Conservation (phyloP, 352 stramenopile species). For the Phytophthora melonis region DNA sequence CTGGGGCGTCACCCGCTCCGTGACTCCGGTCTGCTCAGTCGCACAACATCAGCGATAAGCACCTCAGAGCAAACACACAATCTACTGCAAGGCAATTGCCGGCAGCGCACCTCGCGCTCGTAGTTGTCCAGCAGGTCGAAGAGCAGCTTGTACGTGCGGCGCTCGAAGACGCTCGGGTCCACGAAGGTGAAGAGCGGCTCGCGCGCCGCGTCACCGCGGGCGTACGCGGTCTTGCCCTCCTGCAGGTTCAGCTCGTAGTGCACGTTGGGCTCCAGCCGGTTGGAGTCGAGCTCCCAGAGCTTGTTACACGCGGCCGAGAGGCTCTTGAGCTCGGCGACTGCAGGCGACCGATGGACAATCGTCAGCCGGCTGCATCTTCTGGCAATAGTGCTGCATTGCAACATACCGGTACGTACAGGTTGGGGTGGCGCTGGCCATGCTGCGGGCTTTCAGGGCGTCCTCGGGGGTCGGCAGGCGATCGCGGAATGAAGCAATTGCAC, state of each 20-base stretch:
- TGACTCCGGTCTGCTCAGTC: constrained; percentile 72
- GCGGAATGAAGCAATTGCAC: constrained; percentile 29
- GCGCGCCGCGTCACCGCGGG: constrained; percentile 86
- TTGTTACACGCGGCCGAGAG: constrained; percentile 84
- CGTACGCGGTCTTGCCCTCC: constrained; percentile 90
- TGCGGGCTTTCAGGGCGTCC: not conserved
- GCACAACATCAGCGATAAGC: constrained; percentile 7
- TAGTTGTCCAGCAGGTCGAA: constrained; percentile 92
- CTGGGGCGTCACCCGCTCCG: constrained; percentile 86
- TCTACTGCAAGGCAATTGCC: constrained; percentile 1
- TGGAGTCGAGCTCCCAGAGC: constrained; percentile 93
- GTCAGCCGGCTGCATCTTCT: not conserved
- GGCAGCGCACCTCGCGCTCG: constrained; percentile 63
- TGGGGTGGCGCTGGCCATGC: constrained; percentile 57
- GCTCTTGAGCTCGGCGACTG: constrained; percentile 62
- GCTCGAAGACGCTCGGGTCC: constrained; percentile 85
- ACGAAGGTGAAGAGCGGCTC: constrained; percentile 94
- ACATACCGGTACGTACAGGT: constrained; percentile 43
- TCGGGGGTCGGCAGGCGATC: constrained; percentile 17
- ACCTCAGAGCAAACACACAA: not conserved
- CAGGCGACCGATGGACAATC: not conserved
- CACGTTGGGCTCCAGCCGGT: constrained; percentile 81
- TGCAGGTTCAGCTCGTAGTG: constrained; percentile 96
- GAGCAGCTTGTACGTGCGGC: constrained; percentile 93
- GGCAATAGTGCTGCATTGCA: not conserved